phyloP scores from a whole-genome alignment of 169 alveolate species.

The Plasmodium gonderi region DNA sequence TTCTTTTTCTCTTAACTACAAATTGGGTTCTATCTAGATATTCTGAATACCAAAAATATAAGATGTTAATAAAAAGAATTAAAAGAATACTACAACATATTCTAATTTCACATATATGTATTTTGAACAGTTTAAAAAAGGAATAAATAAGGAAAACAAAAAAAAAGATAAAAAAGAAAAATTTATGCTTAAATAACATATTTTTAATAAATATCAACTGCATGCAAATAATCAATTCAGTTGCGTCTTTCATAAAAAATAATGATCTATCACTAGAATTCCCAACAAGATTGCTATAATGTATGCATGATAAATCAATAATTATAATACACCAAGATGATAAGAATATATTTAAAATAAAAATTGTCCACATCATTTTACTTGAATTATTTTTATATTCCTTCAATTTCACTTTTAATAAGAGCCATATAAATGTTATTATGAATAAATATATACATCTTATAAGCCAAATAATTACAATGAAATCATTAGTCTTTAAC shows the following conservation, averaged over 20 bases:
- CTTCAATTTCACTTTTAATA: slow-evolving; percentile 78
- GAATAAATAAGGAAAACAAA: slow-evolving; percentile 83
- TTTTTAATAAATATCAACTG: slow-evolving; percentile 85
- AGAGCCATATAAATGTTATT: slow-evolving; percentile 87
- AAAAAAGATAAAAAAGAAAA: slow-evolving; percentile 83
- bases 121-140: slow-evolving; percentile 78
- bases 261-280: slow-evolving; percentile 17
- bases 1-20: slow-evolving; percentile 87
- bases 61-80: slow-evolving; percentile 77
- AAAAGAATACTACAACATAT: slow-evolving; percentile 78
- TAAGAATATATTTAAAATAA: slow-evolving; percentile 66
- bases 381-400: slow-evolving; percentile 65
- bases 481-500: slow-evolving; percentile 63
- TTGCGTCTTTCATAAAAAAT: slow-evolving; percentile 70
- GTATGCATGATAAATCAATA: slow-evolving; percentile 55
- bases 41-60: slow-evolving; percentile 87
- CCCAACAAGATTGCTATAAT: slow-evolving; percentile 31
- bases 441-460: slow-evolving; percentile 86
- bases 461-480: slow-evolving; percentile 88
- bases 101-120: slow-evolving; percentile 71
- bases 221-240: slow-evolving; percentile 80
- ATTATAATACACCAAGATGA: slow-evolving; percentile 66
- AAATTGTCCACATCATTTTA: slow-evolving; percentile 73
- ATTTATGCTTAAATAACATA: slow-evolving; percentile 88
- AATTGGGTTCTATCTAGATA: slow-evolving; percentile 88